Base-by-base conservation (phyloP, 345 rosid genomes). In the Aquilaria malaccensis region DNA sequence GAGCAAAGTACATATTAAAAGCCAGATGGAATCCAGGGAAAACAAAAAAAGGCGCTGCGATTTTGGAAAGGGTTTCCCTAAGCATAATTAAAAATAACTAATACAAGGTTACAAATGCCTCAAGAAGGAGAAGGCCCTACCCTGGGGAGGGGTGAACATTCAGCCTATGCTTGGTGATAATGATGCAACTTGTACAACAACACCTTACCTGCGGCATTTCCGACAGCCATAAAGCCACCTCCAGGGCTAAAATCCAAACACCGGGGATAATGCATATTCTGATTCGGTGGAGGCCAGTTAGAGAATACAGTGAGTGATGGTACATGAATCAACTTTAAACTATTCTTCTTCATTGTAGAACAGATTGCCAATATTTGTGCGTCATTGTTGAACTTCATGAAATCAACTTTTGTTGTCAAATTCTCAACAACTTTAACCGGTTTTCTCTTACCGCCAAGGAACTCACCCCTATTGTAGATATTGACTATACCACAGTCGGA, bases 201-300 rank as follows among this genome's bases (percentile, higher is more conserved):
- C 49, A 89, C 96, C 74, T 90, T 85, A 33, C 97, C 94, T 2
- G 88, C 84, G 13, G 94, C 88, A 74, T 85, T 89, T 50, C 92
- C 98, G 57, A 89, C 78, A 6, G 90, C 98, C 91, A 88, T 80
- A 77, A 89, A 93, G 15, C 98, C 97, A 69, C 97, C 82, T 50
- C 87, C 95, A 2, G 95, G 98, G 63, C 96, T 93, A 74, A 89
- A 87, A 74, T 93, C 97, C 76, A 89, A n/a, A 63, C 96, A 84
- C 3, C 88, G 85, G 48, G 96, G 96, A 68, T 81, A 83, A 31
- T 80, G 84, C 52, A 89, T 50, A 13, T 73, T 67, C 45, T 52
- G 65, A 56, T 87, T 89, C 15, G 77, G 70, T 7, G 86, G 87
- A 11, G 94, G 91, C 89, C 89, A 93, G 79, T 86, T 94, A 7